Base-by-base conservation (phyloP, 1,139 yeast genomes). In the Kluyveromyces sp. region DNA sequence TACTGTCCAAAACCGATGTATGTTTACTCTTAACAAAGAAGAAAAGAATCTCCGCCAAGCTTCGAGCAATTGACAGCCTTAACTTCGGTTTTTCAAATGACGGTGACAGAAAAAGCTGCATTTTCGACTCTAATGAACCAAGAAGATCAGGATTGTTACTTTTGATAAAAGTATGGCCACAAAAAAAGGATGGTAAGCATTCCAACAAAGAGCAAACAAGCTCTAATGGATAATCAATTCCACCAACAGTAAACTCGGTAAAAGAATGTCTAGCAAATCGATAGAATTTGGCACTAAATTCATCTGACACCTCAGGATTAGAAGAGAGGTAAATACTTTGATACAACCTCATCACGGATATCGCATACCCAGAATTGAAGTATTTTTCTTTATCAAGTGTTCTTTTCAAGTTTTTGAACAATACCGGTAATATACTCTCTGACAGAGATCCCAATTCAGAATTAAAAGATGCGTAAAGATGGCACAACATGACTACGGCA, bases 351-450 rank as follows among this genome's bases (percentile, higher is more conserved):
- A 61, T 36, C 45, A 59, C 22, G 36, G 56, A 35, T 17, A 55
- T 46, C 52, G 55, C 40, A 49, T 48, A 48, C 42, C 55, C 49
- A 38, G 68, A 56, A 51, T 57, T 55, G 45, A 54, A 35, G 50
- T 58, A 42, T 51, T 54, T 51, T 30, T 48, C 42, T 41, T 53
- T 55, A 47, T 65, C 56, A 46, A 49, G 11, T 40, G 48, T 49
- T 45, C 63, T 65, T 46, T 64, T 66, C 25, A 67, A 39, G 16
- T 60, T 53, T 45, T 62, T 66, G 40, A 66, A 53, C 2, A 59
- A 43, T 1, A 54, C 46, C 6, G 59, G 42, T n/a, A 60, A 36
- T 2, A 64, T 31, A 9, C 60, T 44, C 2, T 70, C 64, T 2
- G 57, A 52, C 36, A 67, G 52, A 0, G 69, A 61, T 2, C 60